Conservation (phyloP, 495 filamentous ascomycete species). For the Talaromyces adpressus region DNA sequence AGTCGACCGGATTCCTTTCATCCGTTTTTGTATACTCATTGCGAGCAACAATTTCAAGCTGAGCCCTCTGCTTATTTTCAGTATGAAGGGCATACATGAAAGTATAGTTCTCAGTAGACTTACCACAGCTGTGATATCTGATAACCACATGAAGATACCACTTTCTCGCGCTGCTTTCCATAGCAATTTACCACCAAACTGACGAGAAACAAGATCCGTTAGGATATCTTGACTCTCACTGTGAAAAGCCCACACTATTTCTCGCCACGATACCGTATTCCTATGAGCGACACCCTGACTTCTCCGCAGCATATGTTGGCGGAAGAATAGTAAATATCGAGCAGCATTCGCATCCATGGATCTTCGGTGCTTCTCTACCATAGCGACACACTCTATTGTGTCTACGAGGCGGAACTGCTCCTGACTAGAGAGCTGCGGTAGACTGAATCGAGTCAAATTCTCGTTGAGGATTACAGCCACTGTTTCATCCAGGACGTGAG, state of each 20-base stretch:
- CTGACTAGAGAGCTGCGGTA: conserved; percentile 80
- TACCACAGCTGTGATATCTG: conserved; percentile 68
- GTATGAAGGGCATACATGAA: not conserved
- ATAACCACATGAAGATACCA: conserved; percentile 94
- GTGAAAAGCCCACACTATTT: conserved; percentile 92
- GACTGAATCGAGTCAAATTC: conserved; percentile 59
- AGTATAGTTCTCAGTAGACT: conserved; percentile 18
- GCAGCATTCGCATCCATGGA: conserved; percentile 92
- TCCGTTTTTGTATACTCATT: conserved; percentile 89
- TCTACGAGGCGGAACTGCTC: conserved; percentile 86
- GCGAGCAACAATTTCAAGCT: conserved; percentile 84
- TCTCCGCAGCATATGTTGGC: conserved; percentile 71
- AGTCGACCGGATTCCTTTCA: conserved; percentile 88
- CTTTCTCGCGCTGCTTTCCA: conserved; percentile 83
- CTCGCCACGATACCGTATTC: conserved; percentile 77
- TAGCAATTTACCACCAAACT: conserved; percentile 67
- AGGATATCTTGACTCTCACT: conserved; percentile 90
- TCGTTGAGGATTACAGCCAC: conserved; percentile 68
- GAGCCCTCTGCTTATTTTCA: conserved; percentile 49
- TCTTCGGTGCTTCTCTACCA: conserved; percentile 80
- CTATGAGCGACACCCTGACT: conserved; percentile 51
- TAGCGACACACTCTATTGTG: conserved; percentile 80
- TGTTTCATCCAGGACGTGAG: conserved; percentile 62
- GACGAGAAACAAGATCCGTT: conserved; percentile 74
- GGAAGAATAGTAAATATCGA: conserved; percentile 85